Base-by-base conservation (phyloP, 768 basidiomycete genomes). In the Hemileccinum impolitum region DNA sequence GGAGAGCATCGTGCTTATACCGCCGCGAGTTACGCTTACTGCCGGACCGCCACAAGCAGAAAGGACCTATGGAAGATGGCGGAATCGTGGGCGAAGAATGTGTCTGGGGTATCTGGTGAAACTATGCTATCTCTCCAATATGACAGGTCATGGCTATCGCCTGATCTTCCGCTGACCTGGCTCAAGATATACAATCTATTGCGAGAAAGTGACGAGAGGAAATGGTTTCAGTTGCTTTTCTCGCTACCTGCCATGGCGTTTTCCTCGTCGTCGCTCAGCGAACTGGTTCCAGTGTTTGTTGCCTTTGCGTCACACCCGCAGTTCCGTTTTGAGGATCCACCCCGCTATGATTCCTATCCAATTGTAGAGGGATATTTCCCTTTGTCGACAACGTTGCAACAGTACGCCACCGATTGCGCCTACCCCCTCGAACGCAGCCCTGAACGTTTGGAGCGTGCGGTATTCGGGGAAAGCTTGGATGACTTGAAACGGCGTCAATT, bases 181-280 rank as follows among this genome's bases (percentile, higher is more conserved):
- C 44, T 71, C 34, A 51, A 61, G 13, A 37, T 58, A 5, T 69
- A 67, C 17, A 39, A 67, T 35, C 19, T 55, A 10, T 61, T 58
- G 40, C 63, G 61, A 41, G 12, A 17, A 21, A 45, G 48, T n/a
- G 9, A 35, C 7, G 48, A 34, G 13, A 6, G 11, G n/a, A 34
- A 58, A 36, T 52, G 47, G 37, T 62, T 45, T 32, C 59, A 52
- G 34, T 18, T 70, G 6, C 41, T 57, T 5, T 71, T 71, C 30
- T 56, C 57, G 8, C 53, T 70, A 17, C 54, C 66, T 15, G 58
- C 66, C 4, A 57, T 67, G 57, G 59, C 46, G 26, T 72, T 66
- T 45, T 39, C 46, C 8, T 64, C 60, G 9, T 38, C 56, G 5
- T 6, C 45, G 0, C 37, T 48, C 14, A 30, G 38, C 3, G 40